These are phyloP conservation scores for Venturiaceae sp. DNA, from an alignment of 2,329 filamentous ascomycete species.

Conservation along the genomic window DNA sequence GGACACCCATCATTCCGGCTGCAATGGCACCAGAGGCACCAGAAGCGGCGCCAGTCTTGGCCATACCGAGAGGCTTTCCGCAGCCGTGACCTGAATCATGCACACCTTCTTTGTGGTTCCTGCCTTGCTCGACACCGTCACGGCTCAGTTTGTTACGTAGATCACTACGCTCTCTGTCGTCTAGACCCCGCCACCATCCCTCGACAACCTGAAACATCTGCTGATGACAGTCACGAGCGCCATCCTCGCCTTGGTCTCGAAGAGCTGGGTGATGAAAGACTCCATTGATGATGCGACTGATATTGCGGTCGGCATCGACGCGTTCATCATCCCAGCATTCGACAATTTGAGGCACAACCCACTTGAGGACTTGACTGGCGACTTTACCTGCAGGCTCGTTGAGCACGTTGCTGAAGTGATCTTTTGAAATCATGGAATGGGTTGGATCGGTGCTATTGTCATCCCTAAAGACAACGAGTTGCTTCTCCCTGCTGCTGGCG, in stretches of 20 bases:
- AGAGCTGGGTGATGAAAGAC: conserved; percentile 85
- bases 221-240: conserved; percentile 59
- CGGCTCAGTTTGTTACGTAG: conserved; percentile 69
- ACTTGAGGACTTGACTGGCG: conserved; percentile 67
- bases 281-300: conserved; percentile 69
- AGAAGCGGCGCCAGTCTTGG: conserved; percentile 40
- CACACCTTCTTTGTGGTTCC: conserved; percentile 81
- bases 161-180: conserved; percentile 50
- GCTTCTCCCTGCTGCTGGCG: conserved; percentile 70
- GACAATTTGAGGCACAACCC: conserved; percentile 85
- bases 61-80: conserved; percentile 68
- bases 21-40: conserved; percentile 39
- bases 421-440: conserved; percentile 92
- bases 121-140: conserved; percentile 63
- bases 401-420: conserved; percentile 83
- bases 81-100: conserved; percentile 80
- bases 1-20: conserved; percentile 21
- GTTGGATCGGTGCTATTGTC: conserved; percentile 72
- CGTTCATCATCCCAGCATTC: conserved; percentile 73
- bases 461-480: conserved; percentile 78
- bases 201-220: conserved; percentile 73
- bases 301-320: conserved; percentile 57
- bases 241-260: conserved; percentile 59
- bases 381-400: conserved; percentile 83
- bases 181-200: conserved; percentile 70